Conservation (phyloP, 2,329 filamentous ascomycete genomes). For the Epichloe uncinata region DNA sequence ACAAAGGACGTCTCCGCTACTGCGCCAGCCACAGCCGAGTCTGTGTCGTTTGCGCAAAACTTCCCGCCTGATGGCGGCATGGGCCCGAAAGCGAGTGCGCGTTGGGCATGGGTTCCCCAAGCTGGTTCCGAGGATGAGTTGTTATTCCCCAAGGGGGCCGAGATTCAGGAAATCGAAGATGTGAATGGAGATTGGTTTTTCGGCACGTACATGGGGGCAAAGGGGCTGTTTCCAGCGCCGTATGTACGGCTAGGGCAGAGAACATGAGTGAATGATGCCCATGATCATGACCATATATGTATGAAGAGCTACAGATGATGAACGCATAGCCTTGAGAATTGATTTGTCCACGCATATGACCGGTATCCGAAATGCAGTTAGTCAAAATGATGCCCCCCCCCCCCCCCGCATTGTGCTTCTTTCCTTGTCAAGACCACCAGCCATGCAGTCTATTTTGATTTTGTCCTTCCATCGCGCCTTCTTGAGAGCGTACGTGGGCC, state of each 20-base stretch:
- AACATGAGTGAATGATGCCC: background rate
- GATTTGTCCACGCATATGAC: no score
- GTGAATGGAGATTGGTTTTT: slow-evolving; percentile 86
- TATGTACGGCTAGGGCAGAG: slow-evolving; percentile 40
- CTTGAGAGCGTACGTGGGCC: no score
- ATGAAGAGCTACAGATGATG: background rate
- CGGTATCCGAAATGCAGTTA: no score
- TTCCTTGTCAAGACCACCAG: no score
- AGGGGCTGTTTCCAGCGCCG: slow-evolving; percentile 67
- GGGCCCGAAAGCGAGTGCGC: slow-evolving; percentile 48
- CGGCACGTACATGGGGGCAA: slow-evolving; percentile 69
- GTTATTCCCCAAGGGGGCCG: slow-evolving; percentile 69
- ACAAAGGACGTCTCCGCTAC: slow-evolving; percentile 35
- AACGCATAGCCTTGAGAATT: slow-evolving; percentile 30
- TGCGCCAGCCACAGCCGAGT: slow-evolving; percentile 21
- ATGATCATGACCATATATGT: background rate
- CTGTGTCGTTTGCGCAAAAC: slow-evolving; percentile 13
- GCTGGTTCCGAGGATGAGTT: slow-evolving; percentile 58
- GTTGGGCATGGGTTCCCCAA: slow-evolving; percentile 69
- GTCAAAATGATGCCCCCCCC: no score
- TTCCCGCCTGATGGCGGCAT: slow-evolving; percentile 68
- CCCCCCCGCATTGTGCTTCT: no score
- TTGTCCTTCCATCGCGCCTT: no score
- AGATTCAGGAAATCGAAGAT: slow-evolving; percentile 71
- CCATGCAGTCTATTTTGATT: no score